Evolutionary conservation across 768 basidiomycete genomes (phyloP), one percentile per base, ranked within the genome.

Genomic region (Dentipellis fragilis): DNA sequence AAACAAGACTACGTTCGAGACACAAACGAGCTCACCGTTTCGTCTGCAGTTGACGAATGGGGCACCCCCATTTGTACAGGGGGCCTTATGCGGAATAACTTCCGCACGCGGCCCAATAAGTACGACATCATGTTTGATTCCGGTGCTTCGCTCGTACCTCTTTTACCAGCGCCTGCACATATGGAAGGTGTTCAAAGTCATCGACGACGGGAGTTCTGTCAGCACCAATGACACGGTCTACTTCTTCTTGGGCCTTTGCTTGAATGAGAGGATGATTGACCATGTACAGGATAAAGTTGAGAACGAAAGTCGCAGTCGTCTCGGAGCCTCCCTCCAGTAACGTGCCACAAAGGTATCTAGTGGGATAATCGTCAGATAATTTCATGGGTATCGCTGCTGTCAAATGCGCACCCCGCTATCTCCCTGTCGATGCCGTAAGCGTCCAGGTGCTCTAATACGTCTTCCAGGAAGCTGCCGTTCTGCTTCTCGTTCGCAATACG

Each of bases 401-500:
- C 29, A 29, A 3, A 29, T 6, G n/a, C 42, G 19, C n/a, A 45
- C 42, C 42, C 42, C 7, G 19, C 10, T 19, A 45, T 45, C 14
- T 45, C 42, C n/a, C 42, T n/a, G 19, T 45, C 42, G 8, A 19
- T 19, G 10, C 42, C 42, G 19, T 45, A 19, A n/a, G n/a, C 14
- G 7, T 45, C 42, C 6, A 17, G 19, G n/a, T 45, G n/a, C 7
- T 45, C 42, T 6, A 45, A 16, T 16, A 45, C 42, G 42, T 16
- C 19, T 19, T 45, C 42, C 42, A 45, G 19, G 6, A 45, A 45
- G 42, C 42, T 17, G 42, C 42, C 42, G 19, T 45, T 45, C 2
- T 19, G 42, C 42, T 19, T 45, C 10, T 10, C 42, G 8, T n/a
- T 19, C 42, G 42, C 42, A 19, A 45, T 10, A 6, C 70, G 58